Evolutionary conservation across 805 yeast genomes (phyloP).

Genomic region (Candida corydali): DNA sequence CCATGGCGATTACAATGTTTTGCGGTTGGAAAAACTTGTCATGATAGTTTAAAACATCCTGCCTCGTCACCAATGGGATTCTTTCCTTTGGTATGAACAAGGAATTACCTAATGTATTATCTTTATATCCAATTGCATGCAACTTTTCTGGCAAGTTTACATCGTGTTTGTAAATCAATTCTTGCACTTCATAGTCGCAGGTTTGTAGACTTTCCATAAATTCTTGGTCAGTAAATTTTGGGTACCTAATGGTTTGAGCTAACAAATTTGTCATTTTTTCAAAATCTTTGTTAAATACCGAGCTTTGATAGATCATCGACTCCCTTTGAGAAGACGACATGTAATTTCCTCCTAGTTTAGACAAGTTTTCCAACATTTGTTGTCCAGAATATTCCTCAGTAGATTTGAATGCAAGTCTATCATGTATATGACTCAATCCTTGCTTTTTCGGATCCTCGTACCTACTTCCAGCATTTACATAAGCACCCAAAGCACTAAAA

Average conservation of each 20-base stretch:
- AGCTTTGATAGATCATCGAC: slow-evolving; percentile 88
- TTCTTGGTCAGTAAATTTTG: slow-evolving; percentile 65
- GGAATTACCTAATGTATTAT: slow-evolving; percentile 80
- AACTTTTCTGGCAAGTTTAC: slow-evolving; percentile 84
- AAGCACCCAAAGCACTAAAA: slow-evolving; percentile 86
- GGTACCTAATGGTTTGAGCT: slow-evolving; percentile 73
- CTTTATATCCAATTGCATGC: slow-evolving; percentile 74
- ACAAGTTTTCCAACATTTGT: slow-evolving; percentile 71
- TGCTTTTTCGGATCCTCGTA: slow-evolving; percentile 56
- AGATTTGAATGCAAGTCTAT: slow-evolving; percentile 80
- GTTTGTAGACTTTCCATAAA: slow-evolving; percentile 60
- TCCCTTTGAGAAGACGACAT: slow-evolving; percentile 93
- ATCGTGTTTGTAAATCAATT: slow-evolving; percentile 80
- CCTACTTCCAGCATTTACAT: slow-evolving; percentile 87
- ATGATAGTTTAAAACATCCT: slow-evolving; percentile 58
- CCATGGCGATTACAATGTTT: slow-evolving; percentile 78
- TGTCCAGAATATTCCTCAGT: slow-evolving; percentile 55
- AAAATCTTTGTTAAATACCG: slow-evolving; percentile 84
- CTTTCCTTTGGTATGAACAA: slow-evolving; percentile 74
- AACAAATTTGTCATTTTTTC: slow-evolving; percentile 73
- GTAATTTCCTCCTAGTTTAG: slow-evolving; percentile 86
- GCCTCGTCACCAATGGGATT: slow-evolving; percentile 50
- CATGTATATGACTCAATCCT: slow-evolving; percentile 82
- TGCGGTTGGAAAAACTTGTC: slow-evolving; percentile 70
- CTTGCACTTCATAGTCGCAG: slow-evolving; percentile 77